Base-by-base conservation (phyloP, 2,329 filamentous ascomycete genomes). In the Cordyceps cicadae region DNA sequence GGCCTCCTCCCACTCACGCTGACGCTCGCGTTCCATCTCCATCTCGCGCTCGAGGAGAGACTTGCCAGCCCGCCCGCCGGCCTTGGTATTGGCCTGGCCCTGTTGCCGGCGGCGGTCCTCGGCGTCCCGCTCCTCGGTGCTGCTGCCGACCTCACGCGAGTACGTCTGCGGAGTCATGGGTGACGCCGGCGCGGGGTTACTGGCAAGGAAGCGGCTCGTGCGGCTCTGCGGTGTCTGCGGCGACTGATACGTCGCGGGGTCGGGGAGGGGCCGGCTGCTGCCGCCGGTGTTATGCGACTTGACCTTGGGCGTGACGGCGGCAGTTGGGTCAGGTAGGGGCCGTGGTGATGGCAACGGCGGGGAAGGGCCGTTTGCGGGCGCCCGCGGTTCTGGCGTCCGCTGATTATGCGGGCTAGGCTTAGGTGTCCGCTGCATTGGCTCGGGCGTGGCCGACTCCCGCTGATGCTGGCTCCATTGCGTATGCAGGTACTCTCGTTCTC, bases 11-110 rank as follows among this genome's bases (percentile, higher is more conserved):
- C 90, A 92, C 70, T 92, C 89, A 60, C 80, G 81, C 74, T 92
- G 89, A 15, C 88, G 79, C 75, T 90, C 84, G 9, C 89, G 70
- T 72, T 92, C 89, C 70, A 87, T 79, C 71, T 92, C 88, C 87
- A 92, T 91, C 73, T 92, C 89, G 32, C 87, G 83, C 74, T 92
- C 89, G 1, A 92, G 80, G 11, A 92, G 78, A 0, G 86, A 88
- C 75, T 87, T 89, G 64, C 81, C 81, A 1, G 85, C 85, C 81
- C 81, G 85, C 0, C 83, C 84, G 32, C 77, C 81, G 1, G 84
- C 82, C 70, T 85, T 85, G 21, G 85, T 87, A 70, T 82, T 80
- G 54, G 75, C 72, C 68, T 88, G 85, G 12, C 81, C 78, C 57
- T 82, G 79, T 1, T 75, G 73, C 14, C 86, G 84, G 3, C 83